phyloP scores from a whole-genome alignment of 129 eudicot genomes.

The Pseudognaphalium luteoalbum region DNA sequence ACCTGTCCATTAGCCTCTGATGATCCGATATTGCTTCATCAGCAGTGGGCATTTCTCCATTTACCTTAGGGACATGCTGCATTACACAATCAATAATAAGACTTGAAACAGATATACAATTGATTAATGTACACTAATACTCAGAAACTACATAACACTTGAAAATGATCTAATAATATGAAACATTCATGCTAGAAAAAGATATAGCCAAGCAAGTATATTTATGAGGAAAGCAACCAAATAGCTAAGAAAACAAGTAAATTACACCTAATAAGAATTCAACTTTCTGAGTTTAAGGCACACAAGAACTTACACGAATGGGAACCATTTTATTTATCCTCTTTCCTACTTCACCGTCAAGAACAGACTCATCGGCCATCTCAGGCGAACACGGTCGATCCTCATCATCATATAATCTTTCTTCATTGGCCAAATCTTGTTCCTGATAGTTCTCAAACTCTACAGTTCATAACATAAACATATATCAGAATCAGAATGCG shows the following conservation, averaged over 20 bases:
- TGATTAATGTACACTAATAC: not conserved
- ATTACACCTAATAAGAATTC: not conserved
- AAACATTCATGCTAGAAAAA: not conserved
- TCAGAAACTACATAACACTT: not conserved
- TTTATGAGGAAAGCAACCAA: constrained; percentile 6
- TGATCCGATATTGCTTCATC: constrained; percentile 80
- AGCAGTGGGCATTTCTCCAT: constrained; percentile 74
- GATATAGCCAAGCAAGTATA: constrained; percentile 3
- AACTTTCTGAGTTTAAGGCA: not conserved
- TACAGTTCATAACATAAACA: constrained; percentile 5
- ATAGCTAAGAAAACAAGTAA: not conserved
- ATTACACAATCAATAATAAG: constrained; percentile 27
- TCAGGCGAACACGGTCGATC: constrained; percentile 43
- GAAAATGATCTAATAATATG: not conserved
- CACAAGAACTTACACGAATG: constrained; percentile 60
- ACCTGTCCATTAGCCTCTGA: constrained; percentile 72
- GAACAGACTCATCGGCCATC: constrained; percentile 55
- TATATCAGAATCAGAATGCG: not conserved
- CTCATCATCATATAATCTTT: constrained; percentile 24
- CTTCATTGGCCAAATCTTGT: constrained; percentile 28
- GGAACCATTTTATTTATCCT: constrained; percentile 70
- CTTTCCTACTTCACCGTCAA: constrained; percentile 83
- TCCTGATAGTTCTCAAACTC: constrained; percentile 32
- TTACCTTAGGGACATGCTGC: constrained; percentile 87
- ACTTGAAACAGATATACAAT: not conserved